Percentiles rank a stretch among this genome's conserved stretches.
phyloP scores from a whole-genome alignment of 164 flowering plant genomes.

The Sextonia rubra region DNA sequence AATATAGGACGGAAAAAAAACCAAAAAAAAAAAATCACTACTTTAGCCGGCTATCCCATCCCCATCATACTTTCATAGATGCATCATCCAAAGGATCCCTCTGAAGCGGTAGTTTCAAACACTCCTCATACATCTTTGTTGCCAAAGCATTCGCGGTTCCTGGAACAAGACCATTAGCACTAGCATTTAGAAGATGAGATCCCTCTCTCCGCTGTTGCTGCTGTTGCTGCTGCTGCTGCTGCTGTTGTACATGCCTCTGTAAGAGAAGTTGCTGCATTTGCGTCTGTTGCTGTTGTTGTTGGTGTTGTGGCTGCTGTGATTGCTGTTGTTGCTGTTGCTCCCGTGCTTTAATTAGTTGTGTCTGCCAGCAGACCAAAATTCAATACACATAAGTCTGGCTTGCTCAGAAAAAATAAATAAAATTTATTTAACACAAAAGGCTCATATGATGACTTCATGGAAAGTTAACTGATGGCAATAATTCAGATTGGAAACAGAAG shows the following conservation, averaged over 20 bases:
- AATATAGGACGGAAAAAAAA: not conserved
- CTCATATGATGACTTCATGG: not conserved
- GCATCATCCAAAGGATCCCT: slow-evolving; percentile 91
- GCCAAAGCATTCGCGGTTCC: slow-evolving; percentile 85
- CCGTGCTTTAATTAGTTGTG: slow-evolving; percentile 49
- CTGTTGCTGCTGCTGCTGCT: slow-evolving; percentile 51
- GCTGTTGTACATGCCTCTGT: slow-evolving; percentile 70
- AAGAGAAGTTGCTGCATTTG: slow-evolving; percentile 69
- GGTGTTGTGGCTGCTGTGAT: slow-evolving; percentile 45
- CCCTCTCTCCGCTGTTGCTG: slow-evolving; percentile 69
- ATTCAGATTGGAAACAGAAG: not conserved
- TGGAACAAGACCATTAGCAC: slow-evolving; percentile 63
- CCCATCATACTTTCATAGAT: slow-evolving; percentile 57
- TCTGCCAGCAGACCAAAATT: slow-evolving; percentile 27
- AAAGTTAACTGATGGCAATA: not conserved
- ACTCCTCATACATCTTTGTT: slow-evolving; percentile 90
- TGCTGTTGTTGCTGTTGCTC: slow-evolving; percentile 37
- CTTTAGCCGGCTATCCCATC: not conserved
- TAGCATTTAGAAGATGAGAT: slow-evolving; percentile 70
- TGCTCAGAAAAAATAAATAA: not conserved
- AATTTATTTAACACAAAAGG: not conserved
- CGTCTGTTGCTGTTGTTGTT: slow-evolving; percentile 65
- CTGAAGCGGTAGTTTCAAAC: slow-evolving; percentile 64
- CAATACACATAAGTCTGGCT: not conserved
- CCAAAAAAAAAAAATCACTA: not conserved